Evolutionary conservation across 108 stramenopile genomes (phyloP), one percentile per base, ranked within the genome.

Genomic region (Thalassiosira profunda): DNA sequence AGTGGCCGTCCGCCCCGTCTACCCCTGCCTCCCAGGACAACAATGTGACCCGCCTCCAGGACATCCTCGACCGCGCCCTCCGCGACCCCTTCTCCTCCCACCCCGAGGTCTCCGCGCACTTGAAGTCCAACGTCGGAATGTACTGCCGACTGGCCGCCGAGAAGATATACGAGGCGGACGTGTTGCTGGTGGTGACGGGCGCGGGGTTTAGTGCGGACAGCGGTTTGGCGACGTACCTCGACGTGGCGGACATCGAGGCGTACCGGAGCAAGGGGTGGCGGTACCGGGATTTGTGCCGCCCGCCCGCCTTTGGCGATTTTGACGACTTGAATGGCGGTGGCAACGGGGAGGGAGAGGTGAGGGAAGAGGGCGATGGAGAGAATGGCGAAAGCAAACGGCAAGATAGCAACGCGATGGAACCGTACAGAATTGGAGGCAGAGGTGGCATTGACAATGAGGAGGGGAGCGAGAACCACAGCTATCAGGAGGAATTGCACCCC

Each of bases 181-280:
- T 78, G 2, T 54, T 82, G 0, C 47, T 82, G 0, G 51, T 74
- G 18, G 76, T 76, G 20, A 79, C 81, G 20, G 81, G 81, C 24
- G 81, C 81, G 12, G 81, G 76, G 10, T 82, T 71, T 29, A 49
- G 55, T 42, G 81, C 81, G 11, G 76, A 82, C 35, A 65, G 51
- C 28, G 81, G 81, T 34, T 48, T 82, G 9, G 73, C 71, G 0
- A 71, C 71, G 1, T 82, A 78, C 30, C 38, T 20, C 0, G 72
- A 74, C 26, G 74, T 82, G 25, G 79, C 79, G 10, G 62, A 76
- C 18, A 46, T 76, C 34, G 62, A 74, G 0, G 73, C 74, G 6
- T 80, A 80, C 42, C 30, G 71, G 49, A 36, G 63, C 24, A 42
- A 43, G 53, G 79, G 72, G 28, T 70, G 67, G 59, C 48, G 29